Base-by-base conservation (phyloP, 352 stramenopile species). In the Phytopythium litorale region DNA sequence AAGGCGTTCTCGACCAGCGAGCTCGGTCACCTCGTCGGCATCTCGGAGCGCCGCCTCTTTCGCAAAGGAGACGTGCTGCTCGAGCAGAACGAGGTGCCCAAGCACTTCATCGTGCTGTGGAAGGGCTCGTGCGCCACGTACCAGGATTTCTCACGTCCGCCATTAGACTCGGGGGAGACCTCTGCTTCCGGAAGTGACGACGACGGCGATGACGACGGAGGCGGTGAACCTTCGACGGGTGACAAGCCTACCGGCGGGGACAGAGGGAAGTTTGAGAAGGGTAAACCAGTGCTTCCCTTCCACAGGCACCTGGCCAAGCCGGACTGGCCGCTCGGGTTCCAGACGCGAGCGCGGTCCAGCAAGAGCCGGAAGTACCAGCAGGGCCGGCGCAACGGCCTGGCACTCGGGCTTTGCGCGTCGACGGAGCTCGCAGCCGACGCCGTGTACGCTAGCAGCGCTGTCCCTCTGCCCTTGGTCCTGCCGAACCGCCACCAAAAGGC, bases 11-110 rank as follows among this genome's bases (percentile, higher is more conserved):
- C 67, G 13, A 85, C 79, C 1, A 88, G 78, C 32, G 81, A 88
- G 23, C 67, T 92, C 13, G 81, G 81, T 19, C 79, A 90, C 43
- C 63, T 90, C 52, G 84, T 90, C n/a, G 83, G 79, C 9, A 87
- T 90, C 40, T 92, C 81, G 28, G 78, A 92, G 62, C 75, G 78
- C 16, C 72, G 82, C 23, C 78, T 81, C 4, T 90, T 88, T 52
- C 79, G 77, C 49, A 88, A 88, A 56, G 81, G 79, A 7, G 79
- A 90, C 40, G 62, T 84, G 9, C 55, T 92, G n/a, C 61, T 92
- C 8, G 66, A 75, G 28, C 83, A 92, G 56, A 86, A 86, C 32
- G 75, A 89, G 4, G 56, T 83, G 30, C 83, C 83, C 1, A 70
- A 67, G 37, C 51, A 76, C 58, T 62, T 89, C 7, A 66, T 78